Evolutionary conservation across 2,329 filamentous ascomycete species (phyloP), one percentile per base, ranked within the genome.

Genomic region (Biscogniauxia marginata): DNA sequence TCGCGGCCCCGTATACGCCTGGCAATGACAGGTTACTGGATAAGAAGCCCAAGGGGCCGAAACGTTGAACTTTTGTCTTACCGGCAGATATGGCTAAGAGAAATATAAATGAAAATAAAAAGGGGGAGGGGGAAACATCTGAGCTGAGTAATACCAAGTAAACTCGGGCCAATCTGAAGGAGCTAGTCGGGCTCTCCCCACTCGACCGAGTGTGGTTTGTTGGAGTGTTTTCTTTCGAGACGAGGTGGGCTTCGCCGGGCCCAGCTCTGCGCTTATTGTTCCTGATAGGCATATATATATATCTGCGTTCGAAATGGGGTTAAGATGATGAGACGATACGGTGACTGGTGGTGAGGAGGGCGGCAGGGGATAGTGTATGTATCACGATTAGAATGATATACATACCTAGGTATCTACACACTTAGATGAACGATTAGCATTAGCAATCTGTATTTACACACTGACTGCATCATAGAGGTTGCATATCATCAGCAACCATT

Each of bases 1-100:
- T 86, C n/a, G 79, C 82, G 1, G 78, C 82, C 9, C 83, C 84
- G 2, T 86, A 84, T 64, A 74, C 74, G 7, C 84, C 84, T 0
- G 72, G 77, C 4, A 77, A 74, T 59, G 84, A 86, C 59, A 78
- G 73, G 56, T 61, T 84, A 18, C 69, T 74, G 8, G 63, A 69
- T 19, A 70, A 68, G 62, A 74, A 72, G 56, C 53, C 66, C 4
- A 73, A 70, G 53, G 66, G 66, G 4, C 56, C 63, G 22, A 73
- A 63, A 55, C 63, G 67, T 4, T 70, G 63, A 68, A 20, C 22
- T 20, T 49, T n/a, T 11, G 13, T 25, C 47, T 22, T 5, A 22
- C 13, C 19, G 19, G 20, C 47, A 3, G 11, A 25, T 23, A 8
- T 49, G 25, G 49, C 13, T 39, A 9, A 16, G 25, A 30, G 25